Evolutionary conservation across 164 flowering plant genomes (phyloP), one percentile per base, ranked within the genome.

Genomic region (Warburgia ugandensis): DNA sequence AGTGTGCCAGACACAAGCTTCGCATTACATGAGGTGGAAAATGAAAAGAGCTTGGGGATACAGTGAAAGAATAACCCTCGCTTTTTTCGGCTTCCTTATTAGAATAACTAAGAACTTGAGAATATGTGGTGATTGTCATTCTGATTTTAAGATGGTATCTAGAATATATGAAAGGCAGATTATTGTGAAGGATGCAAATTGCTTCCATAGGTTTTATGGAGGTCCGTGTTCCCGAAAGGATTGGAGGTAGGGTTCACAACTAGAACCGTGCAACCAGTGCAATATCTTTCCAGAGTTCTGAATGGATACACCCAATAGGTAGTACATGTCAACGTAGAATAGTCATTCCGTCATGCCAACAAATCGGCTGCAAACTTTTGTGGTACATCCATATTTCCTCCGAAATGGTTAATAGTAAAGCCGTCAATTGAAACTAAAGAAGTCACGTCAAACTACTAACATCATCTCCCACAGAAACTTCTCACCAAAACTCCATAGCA

Each of bases 21-120:
- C 0, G 71, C 52, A 32, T 59, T 67, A 12, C 77, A 72, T 72
- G 80, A 75, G 60, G 73, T 72, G 39, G 74, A 75, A n/a, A 73
- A 70, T 60, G 69, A 68, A 48, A 66, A 51, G 17, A 28, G 41
- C 20, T 52, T 73, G 7, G 42, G 72, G 4, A 54, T 48, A 49
- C 77, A 71, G 43, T 69, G 80, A 45, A 75, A 75, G 50, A 75
- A 65, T 66, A 68, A 69, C 7, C 73, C 75, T 2, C 52, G 69
- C 37, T 73, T 64, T 45, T 66, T 72, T 67, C 64, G 75, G 22
- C 62, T 75, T 21, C 10, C 68, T 68, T 0, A 72, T 75, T n/a
- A 62, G 76, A 45, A 68, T 75, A 51, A 62, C 69, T 41, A 75
- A 72, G 52, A 75, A 75, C 55, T 57, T 72, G 57, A 68, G 74